Evolutionary conservation across 257 asterid species (phyloP), one percentile per base, ranked within the genome.

Genomic region (Thymus quinquecostatus): DNA sequence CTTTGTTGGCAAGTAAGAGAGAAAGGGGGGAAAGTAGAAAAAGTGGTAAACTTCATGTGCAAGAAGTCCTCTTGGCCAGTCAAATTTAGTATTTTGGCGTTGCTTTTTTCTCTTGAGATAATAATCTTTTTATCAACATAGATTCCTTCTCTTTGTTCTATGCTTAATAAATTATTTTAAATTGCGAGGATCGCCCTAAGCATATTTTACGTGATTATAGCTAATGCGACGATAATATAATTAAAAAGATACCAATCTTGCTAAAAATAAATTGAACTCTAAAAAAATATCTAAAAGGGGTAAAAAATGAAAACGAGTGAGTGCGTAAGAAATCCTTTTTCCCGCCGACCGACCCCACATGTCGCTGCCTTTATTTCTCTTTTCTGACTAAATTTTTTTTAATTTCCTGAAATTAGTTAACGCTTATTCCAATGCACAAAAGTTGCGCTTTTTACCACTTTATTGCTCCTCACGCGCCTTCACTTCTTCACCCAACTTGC

Each of bases 31-130:
- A 74, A 80, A 75, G 66, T 34, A 69, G 60, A 56, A 73, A 80
- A 79, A 51, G 87, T 81, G 83, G 72, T 74, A 61, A 84, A 82
- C 91, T 87, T 91, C 79, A 78, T 82, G 80, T 64, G 88, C 82
- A 89, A 89, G 96, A 82, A 82, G 84, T 74, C 64, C 56, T 71
- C 45, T 65, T 41, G 8, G 29, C 51, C 64, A 55, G 32, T 28
- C 40, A 36, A 21, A n/a, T 61, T 40, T 55, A 50, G 55, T 60
- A 74, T 60, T 76, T 63, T 69, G 69, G 61, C 5, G 59, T 59
- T 70, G 74, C 60, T 64, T 80, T 60, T 75, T 59, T 70, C 51
- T 78, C 55, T 62, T 58, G 61, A 72, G 74, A 64, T 76, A 68
- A 70, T 82, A 64, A 75, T 75, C 64, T 71, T 55, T 53, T 61